Evolutionary conservation across 495 filamentous ascomycete genomes (phyloP), one percentile per base, ranked within the genome.

Genomic region (Annulohypoxylon bovei): DNA sequence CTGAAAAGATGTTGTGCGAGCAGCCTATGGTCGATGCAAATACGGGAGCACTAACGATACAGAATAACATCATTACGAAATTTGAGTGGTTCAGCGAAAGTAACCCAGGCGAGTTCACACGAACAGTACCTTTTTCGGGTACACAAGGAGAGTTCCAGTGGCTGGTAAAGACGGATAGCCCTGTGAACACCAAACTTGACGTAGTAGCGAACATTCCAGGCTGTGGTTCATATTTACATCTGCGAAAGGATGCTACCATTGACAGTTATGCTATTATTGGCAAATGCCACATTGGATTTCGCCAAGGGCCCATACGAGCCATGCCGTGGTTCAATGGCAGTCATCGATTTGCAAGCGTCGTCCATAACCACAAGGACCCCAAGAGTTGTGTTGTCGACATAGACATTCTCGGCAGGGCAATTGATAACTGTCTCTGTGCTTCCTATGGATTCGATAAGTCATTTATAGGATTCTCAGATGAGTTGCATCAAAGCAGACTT

Each of bases 181-280:
- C 54, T 1, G 54, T 40, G 12, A 14, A 12, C 4, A 2, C 35
- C 3, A 35, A 27, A 27, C 32, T 57, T n/a, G 54, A 57, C 14
- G 54, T 40, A 33, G 3, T 57, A 5, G 54, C 35, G 6, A 5
- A 57, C 22, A n/a, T 57, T 28, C 33, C 33, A 5, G 32, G 32
- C 12, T 57, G 54, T 20, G 14, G 14, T 16, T 57, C 54, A 14
- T 57, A 40, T 57, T 20, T 57, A 27, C 54, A 57, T 25, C 35
- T 57, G 6, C 54, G 32, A 25, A 23, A 6, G 27, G 20, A 40
- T 27, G 33, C 33, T 25, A 28, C 16, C 18, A 27, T 4, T 7
- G 28, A 9, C 14, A 1, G 12, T n/a, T 57, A 57, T 11, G 9
- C 1, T 14, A 33, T 57, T 25, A 2, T 57, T 12, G 54, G 54